Evolutionary conservation across 352 stramenopile species (phyloP).

Genomic region (Phytophthora nicotianae): DNA sequence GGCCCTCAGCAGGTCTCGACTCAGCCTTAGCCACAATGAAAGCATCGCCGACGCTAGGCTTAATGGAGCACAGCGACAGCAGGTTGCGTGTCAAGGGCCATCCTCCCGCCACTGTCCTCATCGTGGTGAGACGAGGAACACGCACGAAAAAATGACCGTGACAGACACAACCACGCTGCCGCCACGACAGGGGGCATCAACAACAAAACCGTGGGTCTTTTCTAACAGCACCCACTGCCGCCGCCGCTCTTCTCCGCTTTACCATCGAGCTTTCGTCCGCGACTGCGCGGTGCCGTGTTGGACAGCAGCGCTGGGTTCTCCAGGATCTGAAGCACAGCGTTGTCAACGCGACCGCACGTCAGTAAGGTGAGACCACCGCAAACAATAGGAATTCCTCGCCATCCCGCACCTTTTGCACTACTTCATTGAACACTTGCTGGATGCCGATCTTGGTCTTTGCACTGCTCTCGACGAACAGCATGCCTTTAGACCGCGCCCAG

Average conservation of each 20-base stretch:
- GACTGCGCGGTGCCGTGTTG: conserved; percentile 83
- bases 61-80: conserved; percentile 7
- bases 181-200: conserved; percentile 16
- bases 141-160: conserved; percentile 21
- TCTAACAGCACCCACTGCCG: conserved; percentile 65
- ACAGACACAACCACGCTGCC: conserved; percentile 8
- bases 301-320: conserved; percentile 90
- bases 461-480: conserved; percentile 98
- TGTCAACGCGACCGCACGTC: not conserved
- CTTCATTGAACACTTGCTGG: conserved; percentile 97
- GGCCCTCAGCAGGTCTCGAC: conserved; percentile 3
- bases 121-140: conserved; percentile 21
- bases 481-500: conserved; percentile 96
- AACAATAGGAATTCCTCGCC: not conserved
- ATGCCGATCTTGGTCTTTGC: conserved; percentile 96
- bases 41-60: conserved; percentile 1
- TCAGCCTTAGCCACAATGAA: conserved; percentile 9
- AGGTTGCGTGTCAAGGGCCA: conserved; percentile 17
- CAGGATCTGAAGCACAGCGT: conserved; percentile 66
- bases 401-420: conserved; percentile 94
- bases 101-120: conserved; percentile 9
- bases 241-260: conserved; percentile 63
- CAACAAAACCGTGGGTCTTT: conserved; percentile 34
- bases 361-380: conserved; percentile 6
- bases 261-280: conserved; percentile 61